phyloP scores from a whole-genome alignment of 2,329 filamentous ascomycete species.

The Akanthomyces uredinophilus region DNA sequence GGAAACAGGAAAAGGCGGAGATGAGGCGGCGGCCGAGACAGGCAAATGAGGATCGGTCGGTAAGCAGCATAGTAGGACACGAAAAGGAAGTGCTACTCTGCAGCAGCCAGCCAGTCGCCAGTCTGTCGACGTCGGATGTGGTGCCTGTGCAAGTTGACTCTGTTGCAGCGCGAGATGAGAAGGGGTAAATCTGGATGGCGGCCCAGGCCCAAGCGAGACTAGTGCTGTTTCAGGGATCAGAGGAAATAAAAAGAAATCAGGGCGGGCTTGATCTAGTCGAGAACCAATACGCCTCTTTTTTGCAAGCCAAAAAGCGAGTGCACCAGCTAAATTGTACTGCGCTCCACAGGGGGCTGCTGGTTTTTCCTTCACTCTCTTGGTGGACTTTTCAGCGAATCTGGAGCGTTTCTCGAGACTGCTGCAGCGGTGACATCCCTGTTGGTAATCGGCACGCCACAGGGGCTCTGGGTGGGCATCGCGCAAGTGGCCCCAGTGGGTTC shows the following conservation, averaged over 20 bases:
- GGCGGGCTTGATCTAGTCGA: background rate
- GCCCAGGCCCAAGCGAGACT: background rate
- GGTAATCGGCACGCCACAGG: conserved; percentile 9
- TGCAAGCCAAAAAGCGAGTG: background rate
- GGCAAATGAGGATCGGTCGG: background rate
- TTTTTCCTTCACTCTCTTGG: no score
- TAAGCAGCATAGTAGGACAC: background rate
- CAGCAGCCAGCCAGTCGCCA: background rate
- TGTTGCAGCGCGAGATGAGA: conserved; percentile 2
- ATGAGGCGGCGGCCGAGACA: background rate
- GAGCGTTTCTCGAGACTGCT: background rate
- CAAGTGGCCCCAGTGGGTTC: background rate
- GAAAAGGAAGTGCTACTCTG: no score
- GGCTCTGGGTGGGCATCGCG: background rate
- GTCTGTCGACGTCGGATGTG: no score
- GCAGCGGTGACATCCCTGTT: background rate
- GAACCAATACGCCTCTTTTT: background rate
- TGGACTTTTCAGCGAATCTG: no score
- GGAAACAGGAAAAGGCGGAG: no score
- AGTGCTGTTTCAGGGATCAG: conserved; percentile 2
- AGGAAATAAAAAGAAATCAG: background rate
- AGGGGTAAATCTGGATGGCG: conserved; percentile 7
- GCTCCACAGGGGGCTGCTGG: background rate
- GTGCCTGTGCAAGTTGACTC: background rate
- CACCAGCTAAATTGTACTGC: background rate